Evolutionary conservation across 2,329 filamentous ascomycete species (phyloP).

Genomic region (Helminthosporium solani): DNA sequence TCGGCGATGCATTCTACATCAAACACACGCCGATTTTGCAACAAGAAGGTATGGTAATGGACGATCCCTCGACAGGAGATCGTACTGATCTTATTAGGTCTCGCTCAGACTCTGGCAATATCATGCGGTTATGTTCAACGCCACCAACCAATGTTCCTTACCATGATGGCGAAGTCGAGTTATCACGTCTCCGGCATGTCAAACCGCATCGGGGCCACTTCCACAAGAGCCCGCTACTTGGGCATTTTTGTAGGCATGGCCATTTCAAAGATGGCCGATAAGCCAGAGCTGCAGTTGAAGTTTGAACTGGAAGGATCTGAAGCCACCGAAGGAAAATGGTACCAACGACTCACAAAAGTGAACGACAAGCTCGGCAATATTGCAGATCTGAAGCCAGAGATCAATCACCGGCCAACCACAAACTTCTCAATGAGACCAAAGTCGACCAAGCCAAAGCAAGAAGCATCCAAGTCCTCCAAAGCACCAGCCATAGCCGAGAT

Average conservation of each 20-base stretch:
- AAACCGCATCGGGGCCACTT: slow-evolving; percentile 77
- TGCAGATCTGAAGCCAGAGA: slow-evolving; percentile 15
- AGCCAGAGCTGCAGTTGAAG: slow-evolving; percentile 69
- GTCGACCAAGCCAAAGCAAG: slow-evolving; percentile 1
- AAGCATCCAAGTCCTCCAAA: slow-evolving; percentile 8
- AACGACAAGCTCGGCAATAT: slow-evolving; percentile 61
- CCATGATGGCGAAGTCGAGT: slow-evolving; percentile 68
- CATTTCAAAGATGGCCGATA: slow-evolving; percentile 64
- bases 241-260: slow-evolving; percentile 86
- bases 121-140: slow-evolving; percentile 74
- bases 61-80: neutral
- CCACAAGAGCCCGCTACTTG: slow-evolving; percentile 72
- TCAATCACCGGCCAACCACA: slow-evolving; percentile 2
- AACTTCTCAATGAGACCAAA: neutral
- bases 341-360: slow-evolving; percentile 64
- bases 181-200: slow-evolving; percentile 77
- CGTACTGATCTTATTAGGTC: slow-evolving; percentile 55
- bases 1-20: slow-evolving; percentile 85
- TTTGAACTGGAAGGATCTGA: slow-evolving; percentile 82
- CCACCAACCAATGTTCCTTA: slow-evolving; percentile 64
- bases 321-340: slow-evolving; percentile 71
- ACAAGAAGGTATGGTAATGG: slow-evolving; percentile 69
- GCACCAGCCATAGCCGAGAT: slow-evolving; percentile 23
- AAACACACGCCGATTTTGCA: slow-evolving; percentile 79
- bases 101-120: slow-evolving; percentile 76